Conservation (phyloP, 2,329 filamentous ascomycete genomes). For the Salinomyces thailandicus region DNA sequence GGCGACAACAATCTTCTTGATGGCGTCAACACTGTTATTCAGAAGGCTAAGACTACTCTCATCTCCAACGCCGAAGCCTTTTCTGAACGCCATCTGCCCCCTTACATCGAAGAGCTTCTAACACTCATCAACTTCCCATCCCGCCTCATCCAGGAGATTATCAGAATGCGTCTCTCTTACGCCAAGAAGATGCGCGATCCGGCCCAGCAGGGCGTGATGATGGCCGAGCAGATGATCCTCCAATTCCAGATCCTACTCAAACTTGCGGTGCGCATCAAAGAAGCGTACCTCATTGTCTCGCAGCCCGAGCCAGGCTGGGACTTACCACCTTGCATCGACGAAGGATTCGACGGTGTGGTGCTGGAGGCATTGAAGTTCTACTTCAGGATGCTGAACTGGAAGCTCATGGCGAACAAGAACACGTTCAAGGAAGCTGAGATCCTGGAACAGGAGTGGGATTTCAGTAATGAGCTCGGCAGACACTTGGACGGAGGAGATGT, state of each 20-base stretch:
- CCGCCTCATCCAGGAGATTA: slow-evolving; percentile 90
- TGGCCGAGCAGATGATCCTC: slow-evolving; percentile 95
- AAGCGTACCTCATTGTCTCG: slow-evolving; percentile 73
- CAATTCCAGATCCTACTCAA: slow-evolving; percentile 91
- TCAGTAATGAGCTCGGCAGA: slow-evolving; percentile 84
- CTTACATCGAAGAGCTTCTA: slow-evolving; percentile 91
- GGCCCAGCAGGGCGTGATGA: slow-evolving; percentile 79
- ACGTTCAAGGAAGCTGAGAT: slow-evolving; percentile 98
- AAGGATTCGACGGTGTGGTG: slow-evolving; percentile 86
- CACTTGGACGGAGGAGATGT: slow-evolving; percentile 90
- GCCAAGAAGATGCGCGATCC: slow-evolving; percentile 93
- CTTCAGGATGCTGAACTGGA: slow-evolving; percentile 98
- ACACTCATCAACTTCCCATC: slow-evolving; percentile 97
- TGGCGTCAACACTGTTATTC: slow-evolving; percentile 74
- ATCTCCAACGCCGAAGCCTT: slow-evolving; percentile 80
- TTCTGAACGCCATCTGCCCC: slow-evolving; percentile 78
- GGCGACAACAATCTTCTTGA: slow-evolving; percentile 74
- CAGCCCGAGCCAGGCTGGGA: slow-evolving; percentile 89
- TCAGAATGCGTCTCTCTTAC: slow-evolving; percentile 80
- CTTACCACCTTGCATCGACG: slow-evolving; percentile 87
- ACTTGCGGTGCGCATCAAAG: slow-evolving; percentile 85
- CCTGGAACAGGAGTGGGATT: slow-evolving; percentile 94
- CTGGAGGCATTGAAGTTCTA: slow-evolving; percentile 93
- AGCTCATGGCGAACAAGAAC: slow-evolving; percentile 93
- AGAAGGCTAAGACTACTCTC: slow-evolving; percentile 84